Evolutionary conservation across 2,329 filamentous ascomycete species (phyloP), one percentile per base, ranked within the genome.

Genomic region (Cryphonectria radicalis): DNA sequence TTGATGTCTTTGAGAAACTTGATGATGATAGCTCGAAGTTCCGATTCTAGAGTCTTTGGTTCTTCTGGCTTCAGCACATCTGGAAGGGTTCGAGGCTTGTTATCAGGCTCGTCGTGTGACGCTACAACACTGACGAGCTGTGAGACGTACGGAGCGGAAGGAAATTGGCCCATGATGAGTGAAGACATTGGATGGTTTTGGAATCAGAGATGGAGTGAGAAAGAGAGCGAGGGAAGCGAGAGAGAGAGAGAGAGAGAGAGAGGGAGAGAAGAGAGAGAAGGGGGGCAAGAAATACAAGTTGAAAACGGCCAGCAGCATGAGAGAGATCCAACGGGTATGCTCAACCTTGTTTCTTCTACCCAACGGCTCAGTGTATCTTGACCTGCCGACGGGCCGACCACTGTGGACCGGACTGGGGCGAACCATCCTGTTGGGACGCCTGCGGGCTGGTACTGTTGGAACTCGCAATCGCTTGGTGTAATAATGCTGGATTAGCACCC

Each of bases 1-100:
- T 22, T 40, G 6, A 68, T 50, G 22, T 62, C 55, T 28, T 42
- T 40, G 22, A 68, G 40, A 25, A 68, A 68, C 13, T 35, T 40
- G 6, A 40, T 37, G 40, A 68, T 62, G 7, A 68, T 28, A 4
- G 55, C 4, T 13, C 66, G 66, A 11, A 68, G 55, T 35, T 62
- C 22, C 1, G 40, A 13, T 19, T 28, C 55, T 6, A 68, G 55
- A 35, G 19, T 57, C 55, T 62, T 50, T 40, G 22, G 35, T 19
- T 19, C 32, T 4, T 37, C 19, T 62, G 3, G 32, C 59, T 40
- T 62, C 40, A 35, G 59, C 4, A 62, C 28, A 32, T 17, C 25
- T 59, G 55, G 25, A 28, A 59, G 32, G 7, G 25, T 32, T 4
- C 55, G 55, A 32, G 55, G 55, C 55, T 59, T 32, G 13, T 3